Conservation (phyloP, 78 protist genomes). For the Cyanophora paradoxa region DNA sequence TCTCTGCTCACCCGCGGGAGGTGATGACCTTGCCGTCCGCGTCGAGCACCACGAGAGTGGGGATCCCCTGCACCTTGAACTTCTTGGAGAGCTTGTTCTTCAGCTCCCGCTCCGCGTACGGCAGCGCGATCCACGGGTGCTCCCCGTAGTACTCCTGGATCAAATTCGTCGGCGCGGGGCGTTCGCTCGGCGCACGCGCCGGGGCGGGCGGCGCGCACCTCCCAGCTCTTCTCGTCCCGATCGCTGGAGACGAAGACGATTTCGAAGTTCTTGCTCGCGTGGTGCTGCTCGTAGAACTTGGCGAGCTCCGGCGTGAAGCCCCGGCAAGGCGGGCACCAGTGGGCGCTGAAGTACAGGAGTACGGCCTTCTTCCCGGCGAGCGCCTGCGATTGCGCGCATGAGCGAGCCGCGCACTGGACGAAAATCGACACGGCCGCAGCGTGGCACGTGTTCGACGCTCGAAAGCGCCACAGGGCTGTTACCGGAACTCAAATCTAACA, state of each 20-base stretch:
- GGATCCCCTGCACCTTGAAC: slow-evolving; percentile 10
- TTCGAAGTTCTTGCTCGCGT: slow-evolving; percentile 1
- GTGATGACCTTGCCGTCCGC: background rate
- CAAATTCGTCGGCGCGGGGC: too few species aligned
- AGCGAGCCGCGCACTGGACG: too few species aligned
- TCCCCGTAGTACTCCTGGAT: background rate
- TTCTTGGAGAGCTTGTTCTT: background rate
- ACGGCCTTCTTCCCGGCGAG: slow-evolving; percentile 6
- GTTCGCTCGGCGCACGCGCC: too few species aligned
- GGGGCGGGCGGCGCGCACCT: too few species aligned
- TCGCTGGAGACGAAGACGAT: slow-evolving; percentile 22
- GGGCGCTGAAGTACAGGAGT: slow-evolving; percentile 35
- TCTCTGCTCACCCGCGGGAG: too few species aligned
- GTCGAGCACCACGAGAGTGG: background rate
- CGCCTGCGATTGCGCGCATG: too few species aligned
- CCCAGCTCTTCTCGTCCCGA: background rate
- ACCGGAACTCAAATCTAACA: too few species aligned
- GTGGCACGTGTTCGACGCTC: too few species aligned
- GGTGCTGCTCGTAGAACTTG: background rate
- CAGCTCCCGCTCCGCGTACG: background rate
- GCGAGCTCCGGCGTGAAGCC: slow-evolving; percentile 28
- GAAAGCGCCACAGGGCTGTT: too few species aligned
- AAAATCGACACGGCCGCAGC: too few species aligned
- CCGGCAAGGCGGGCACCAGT: slow-evolving; percentile 42
- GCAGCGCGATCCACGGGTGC: background rate